These are phyloP conservation scores for Candida railenensis DNA, from an alignment of 805 yeast species.

Conservation along the genomic window DNA sequence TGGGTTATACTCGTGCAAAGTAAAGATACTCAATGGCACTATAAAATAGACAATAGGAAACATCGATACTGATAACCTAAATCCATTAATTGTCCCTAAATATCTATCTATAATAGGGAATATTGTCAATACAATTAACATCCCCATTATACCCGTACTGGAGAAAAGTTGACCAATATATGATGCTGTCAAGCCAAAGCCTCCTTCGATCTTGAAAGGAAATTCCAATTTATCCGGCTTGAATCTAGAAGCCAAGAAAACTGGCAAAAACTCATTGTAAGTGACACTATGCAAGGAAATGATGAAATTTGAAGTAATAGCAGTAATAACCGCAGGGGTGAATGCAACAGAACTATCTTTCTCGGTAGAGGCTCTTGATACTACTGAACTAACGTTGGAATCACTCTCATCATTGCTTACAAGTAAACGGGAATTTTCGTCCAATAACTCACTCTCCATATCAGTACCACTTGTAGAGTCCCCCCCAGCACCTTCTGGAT, in stretches of 20 bases:
- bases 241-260: slow-evolving; percentile 32
- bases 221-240: slow-evolving; percentile 24
- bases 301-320: slow-evolving; percentile 32
- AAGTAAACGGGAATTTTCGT: neutral
- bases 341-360: slow-evolving; percentile 14
- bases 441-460: neutral
- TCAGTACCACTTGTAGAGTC: neutral
- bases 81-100: slow-evolving; percentile 30
- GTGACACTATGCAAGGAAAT: slow-evolving; percentile 31
- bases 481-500: neutral
- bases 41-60: slow-evolving; percentile 32
- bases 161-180: slow-evolving; percentile 36
- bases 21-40: slow-evolving; percentile 32
- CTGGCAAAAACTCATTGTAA: slow-evolving; percentile 37
- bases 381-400: neutral
- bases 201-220: slow-evolving; percentile 37
- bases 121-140: slow-evolving; percentile 25
- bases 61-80: slow-evolving; percentile 27
- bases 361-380: neutral
- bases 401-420: neutral
- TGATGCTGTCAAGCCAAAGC: slow-evolving; percentile 31
- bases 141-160: slow-evolving; percentile 36
- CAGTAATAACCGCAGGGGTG: slow-evolving; percentile 30
- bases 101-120: slow-evolving; percentile 34
- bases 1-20: slow-evolving; percentile 24